Base-by-base conservation (phyloP, 768 basidiomycete species). In the Lactifluus volemus region DNA sequence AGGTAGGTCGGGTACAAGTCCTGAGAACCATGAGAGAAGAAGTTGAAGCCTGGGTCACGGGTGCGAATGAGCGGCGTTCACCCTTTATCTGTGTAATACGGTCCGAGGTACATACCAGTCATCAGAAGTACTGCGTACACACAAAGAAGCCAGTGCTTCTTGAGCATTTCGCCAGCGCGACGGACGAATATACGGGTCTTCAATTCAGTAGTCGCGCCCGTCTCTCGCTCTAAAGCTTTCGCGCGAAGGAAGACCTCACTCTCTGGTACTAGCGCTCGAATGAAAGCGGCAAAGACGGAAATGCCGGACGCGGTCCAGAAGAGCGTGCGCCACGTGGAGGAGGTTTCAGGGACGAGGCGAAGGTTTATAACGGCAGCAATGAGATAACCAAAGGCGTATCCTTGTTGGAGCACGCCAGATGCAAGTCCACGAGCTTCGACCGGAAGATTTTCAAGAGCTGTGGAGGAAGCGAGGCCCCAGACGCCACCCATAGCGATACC, bases 401-500 rank as follows among this genome's bases (percentile, higher is more conserved):
- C 94, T 69, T 95, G 83, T 67, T 97, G 95, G 3, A 98, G 73
- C 53, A 96, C 74, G 14, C 95, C 95, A 29, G 84, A 86, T 1
- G 84, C 86, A 2, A 97, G 73, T n/a, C 96, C 96, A 71, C 95
- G 88, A 15, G 84, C 80, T 68, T 90, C 88, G 42, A 89, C 85
- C 0, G 94, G 94, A 8, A 96, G 79, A 70, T 90, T 94, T 71
- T 97, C 94, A 41, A 97, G 84, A 0, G 89, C 86, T 0, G 89
- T 93, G 0, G 90, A 79, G 1, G 89, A 78, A 0, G 91, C 81
- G 36, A 92, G 77, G 19, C 92, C 92, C 92, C 93, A 96, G 48
- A 96, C 81, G 0, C 90, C 91, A 48, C 91, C 90, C 90, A 93
- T 92, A 1, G 84, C 86, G 53, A 93, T 82, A 64, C 92, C 92